phyloP scores from a whole-genome alignment of 2,329 filamentous ascomycete genomes.

The Cladorrhinum sp. region DNA sequence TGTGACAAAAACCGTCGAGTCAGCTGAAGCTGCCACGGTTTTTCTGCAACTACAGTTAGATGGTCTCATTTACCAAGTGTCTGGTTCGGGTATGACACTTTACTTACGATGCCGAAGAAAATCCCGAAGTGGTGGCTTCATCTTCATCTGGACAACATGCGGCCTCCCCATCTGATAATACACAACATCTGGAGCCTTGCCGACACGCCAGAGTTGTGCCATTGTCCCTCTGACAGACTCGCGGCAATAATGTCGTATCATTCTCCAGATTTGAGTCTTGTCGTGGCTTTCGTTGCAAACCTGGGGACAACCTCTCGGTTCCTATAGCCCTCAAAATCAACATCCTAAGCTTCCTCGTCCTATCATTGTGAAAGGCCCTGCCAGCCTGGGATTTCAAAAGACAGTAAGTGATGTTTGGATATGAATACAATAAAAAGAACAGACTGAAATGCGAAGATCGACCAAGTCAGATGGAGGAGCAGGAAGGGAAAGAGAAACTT shows the following conservation, averaged over 20 bases:
- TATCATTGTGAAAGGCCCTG: constrained; percentile 21
- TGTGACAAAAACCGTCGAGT: constrained; percentile 20
- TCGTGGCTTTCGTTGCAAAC: neutral
- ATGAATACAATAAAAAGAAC: constrained; percentile 2
- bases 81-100: neutral
- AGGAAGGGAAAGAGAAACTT: constrained; percentile 3
- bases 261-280: neutral
- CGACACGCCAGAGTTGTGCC: constrained; percentile 11
- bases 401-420: constrained; percentile 13
- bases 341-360: constrained; percentile 25
- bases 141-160: constrained; percentile 16
- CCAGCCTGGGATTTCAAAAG: neutral
- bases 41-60: neutral
- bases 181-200: constrained; percentile 10
- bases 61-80: neutral
- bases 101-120: constrained; percentile 5
- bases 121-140: constrained; percentile 6
- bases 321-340: constrained; percentile 24
- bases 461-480: constrained; percentile 9
- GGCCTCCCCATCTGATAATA: constrained; percentile 8
- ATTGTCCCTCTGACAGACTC: constrained; percentile 7
- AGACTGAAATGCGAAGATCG: constrained; percentile 16
- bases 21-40: neutral
- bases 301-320: constrained; percentile 5
- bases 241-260: neutral